Percentiles rank a stretch among this genome's conserved stretches.
Conservation (phyloP, 2,329 filamentous ascomycete genomes). For the Blumeriella jaapii region DNA sequence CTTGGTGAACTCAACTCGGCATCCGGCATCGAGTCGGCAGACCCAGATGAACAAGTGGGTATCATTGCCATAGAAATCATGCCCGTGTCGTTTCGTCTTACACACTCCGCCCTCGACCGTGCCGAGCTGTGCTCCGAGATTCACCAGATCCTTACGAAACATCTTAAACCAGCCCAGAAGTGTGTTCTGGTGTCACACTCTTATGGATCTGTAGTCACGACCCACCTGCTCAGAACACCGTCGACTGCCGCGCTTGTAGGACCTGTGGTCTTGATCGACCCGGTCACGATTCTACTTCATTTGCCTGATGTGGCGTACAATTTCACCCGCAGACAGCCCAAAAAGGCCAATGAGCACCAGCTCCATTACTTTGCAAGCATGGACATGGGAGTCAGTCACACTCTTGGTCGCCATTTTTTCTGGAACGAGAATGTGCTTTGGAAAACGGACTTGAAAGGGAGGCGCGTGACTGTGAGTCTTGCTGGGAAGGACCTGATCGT, state of each 20-base stretch:
- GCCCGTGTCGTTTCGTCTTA: constrained; percentile 46
- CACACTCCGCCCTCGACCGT: constrained; percentile 35
- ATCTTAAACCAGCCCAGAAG: constrained; percentile 34
- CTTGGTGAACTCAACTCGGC: constrained; percentile 38
- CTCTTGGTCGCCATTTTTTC: constrained; percentile 45
- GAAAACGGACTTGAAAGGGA: constrained; percentile 40
- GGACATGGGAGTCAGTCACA: constrained; percentile 47
- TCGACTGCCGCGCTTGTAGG: constrained; percentile 33
- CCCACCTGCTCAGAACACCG: constrained; percentile 40
- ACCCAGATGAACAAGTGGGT: constrained; percentile 38
- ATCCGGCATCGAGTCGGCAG: constrained; percentile 20
- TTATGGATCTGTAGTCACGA: constrained; percentile 42
- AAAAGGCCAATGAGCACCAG: constrained; percentile 43
- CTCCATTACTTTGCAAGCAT: constrained; percentile 48
- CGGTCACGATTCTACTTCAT: constrained; percentile 47
- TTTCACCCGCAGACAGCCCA: constrained; percentile 37
- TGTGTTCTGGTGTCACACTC: constrained; percentile 43
- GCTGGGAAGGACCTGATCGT: constrained; percentile 43
- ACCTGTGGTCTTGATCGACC: constrained; percentile 44
- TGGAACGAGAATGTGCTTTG: constrained; percentile 50
- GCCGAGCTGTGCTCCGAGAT: constrained; percentile 41
- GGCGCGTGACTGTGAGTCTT: constrained; percentile 36
- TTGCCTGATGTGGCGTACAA: constrained; percentile 53
- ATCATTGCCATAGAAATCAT: constrained; percentile 48
- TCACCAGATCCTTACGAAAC: constrained; percentile 36